Base-by-base conservation (phyloP, 495 filamentous ascomycete species). In the Terfezia boudieri region DNA sequence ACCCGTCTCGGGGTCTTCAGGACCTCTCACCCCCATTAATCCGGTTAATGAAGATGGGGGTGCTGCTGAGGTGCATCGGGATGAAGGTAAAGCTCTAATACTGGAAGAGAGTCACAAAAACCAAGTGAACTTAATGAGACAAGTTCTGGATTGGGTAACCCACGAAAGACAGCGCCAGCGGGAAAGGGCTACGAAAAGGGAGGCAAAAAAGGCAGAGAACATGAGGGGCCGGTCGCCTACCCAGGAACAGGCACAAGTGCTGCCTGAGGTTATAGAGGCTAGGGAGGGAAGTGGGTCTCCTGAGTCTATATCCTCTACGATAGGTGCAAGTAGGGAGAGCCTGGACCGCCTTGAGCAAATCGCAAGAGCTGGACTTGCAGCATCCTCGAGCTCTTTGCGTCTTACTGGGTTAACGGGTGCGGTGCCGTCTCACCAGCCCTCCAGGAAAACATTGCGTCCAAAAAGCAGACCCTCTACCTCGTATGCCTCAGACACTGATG, bases 401-500 rank as follows among this genome's bases (percentile, higher is more conserved):
- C 26, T 32, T 4, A 32, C 4, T 7, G 7, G 26, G 26, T 32
- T 32, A 32, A 2, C 17, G 8, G 4, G 12, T 14, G 17, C 41
- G 41, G 17, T 8, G 8, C 41, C 41, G 41, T 14, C 41, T 6
- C 41, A 14, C 17, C 41, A 46, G 12, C 14, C 41, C 41, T 20
- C 12, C 8, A 14, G 41, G 14, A 46, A 14, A 46, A 5, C 41
- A 46, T 14, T 46, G 14, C 41, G 14, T 20, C 41, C 12, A 14
- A 46, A 9, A 4, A 46, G 41, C 17, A 4, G 4, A 46, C 41
- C 41, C 12, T 46, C 41, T 14, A 46, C 8, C 8, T 46, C 41
- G 4, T 46, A 56, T 12, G 37, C 52, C 36, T 61, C 60, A 16
- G 62, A 65, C 50, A 64, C 62, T 12, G 62, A 65, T 50, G 61